These are phyloP conservation scores for Gaeumannomyces tritici DNA, from an alignment of 2,329 filamentous ascomycete genomes.

Conservation along the genomic window DNA sequence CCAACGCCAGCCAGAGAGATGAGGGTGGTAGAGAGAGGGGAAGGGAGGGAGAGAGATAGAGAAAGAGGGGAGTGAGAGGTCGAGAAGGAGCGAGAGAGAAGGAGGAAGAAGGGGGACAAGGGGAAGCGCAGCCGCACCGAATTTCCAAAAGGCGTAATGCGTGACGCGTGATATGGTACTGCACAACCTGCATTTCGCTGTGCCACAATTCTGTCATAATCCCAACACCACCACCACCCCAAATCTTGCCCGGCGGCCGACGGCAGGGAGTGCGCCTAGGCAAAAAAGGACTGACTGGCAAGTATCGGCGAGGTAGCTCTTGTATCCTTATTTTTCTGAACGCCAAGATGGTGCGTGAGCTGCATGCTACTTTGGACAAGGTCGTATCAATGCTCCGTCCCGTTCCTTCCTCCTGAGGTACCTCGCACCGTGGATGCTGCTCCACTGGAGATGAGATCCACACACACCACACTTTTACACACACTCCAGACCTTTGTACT, in stretches of 20 bases:
- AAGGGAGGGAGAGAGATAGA: no score
- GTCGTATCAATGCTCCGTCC: not conserved
- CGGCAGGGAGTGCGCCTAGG: not conserved
- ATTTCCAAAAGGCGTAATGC: not conserved
- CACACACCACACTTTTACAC: not conserved
- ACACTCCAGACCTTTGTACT: no score
- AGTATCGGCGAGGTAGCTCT: not conserved
- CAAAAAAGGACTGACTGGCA: not conserved
- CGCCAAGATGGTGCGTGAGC: not conserved
- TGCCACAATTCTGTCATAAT: not conserved
- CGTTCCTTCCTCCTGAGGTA: no score
- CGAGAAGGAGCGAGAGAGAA: no score
- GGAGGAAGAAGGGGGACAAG: no score
- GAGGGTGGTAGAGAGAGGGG: no score
- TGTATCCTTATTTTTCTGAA: not conserved
- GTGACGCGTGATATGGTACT: not conserved
- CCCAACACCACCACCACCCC: not conserved
- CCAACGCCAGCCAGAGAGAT: not conserved
- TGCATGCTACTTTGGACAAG: not conserved
- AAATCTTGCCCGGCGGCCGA: not conserved
- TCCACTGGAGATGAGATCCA: not conserved
- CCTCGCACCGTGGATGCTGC: no score
- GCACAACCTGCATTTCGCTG: not conserved
- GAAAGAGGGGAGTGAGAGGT: no score
- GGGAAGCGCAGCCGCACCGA: not conserved